Percentiles rank a stretch among this genome's conserved stretches.
phyloP scores from a whole-genome alignment of 2,329 filamentous ascomycete genomes.

The Penicillium sp. region DNA sequence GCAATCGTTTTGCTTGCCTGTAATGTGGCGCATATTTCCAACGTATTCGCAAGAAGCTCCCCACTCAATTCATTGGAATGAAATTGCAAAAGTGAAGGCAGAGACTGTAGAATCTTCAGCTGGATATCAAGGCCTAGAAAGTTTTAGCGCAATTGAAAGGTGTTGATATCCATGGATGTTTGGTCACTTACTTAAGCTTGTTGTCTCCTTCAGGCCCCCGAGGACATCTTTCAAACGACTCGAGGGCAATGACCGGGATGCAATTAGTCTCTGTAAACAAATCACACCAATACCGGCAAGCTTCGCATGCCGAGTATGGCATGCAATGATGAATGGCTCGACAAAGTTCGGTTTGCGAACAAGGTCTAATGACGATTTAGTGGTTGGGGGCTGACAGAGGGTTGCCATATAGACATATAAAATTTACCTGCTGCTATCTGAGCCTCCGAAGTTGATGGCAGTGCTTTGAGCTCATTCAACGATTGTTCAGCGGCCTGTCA shows the following conservation, averaged over 20 bases:
- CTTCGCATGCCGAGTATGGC: constrained; percentile 83
- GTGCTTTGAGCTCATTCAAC: constrained; percentile 77
- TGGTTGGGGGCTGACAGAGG: neutral
- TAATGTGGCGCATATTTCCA: constrained; percentile 89
- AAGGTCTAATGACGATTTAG: constrained; percentile 61
- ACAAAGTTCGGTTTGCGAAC: constrained; percentile 78
- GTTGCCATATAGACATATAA: neutral
- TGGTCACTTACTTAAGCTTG: constrained; percentile 59
- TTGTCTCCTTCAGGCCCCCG: constrained; percentile 81
- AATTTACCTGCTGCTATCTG: constrained; percentile 66
- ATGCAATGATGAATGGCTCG: constrained; percentile 91
- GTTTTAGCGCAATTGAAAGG: constrained; percentile 20
- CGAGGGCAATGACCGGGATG: constrained; percentile 74
- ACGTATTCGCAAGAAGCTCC: constrained; percentile 72
- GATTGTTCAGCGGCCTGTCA: constrained; percentile 85
- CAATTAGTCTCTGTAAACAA: constrained; percentile 83
- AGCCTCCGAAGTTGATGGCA: constrained; percentile 71
- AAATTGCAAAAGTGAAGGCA: constrained; percentile 86
- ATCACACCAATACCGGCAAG: constrained; percentile 84
- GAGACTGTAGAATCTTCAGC: constrained; percentile 87
- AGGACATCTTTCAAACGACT: constrained; percentile 80
- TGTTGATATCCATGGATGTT: neutral
- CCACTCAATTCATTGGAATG: constrained; percentile 79
- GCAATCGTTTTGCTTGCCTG: constrained; percentile 90
- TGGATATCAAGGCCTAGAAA: constrained; percentile 73